A percentile compares a stretch with the other conserved stretches of the same genome.
Evolutionary conservation across 1,139 yeast species (phyloP).

Genomic region (Candida labiduridarum): DNA sequence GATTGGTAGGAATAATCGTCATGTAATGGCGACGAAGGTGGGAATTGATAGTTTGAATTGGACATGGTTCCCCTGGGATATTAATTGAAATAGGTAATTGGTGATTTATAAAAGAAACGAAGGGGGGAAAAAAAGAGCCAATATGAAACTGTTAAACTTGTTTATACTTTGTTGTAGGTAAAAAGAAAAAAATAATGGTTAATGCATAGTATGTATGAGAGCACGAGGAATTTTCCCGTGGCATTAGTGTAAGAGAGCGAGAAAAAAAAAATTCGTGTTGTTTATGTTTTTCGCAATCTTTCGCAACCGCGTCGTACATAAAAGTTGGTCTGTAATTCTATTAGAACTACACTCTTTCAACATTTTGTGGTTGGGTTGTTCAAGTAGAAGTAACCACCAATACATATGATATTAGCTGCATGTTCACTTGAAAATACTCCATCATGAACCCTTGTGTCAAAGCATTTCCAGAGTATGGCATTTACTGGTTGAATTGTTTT

Average conservation of each 20-base stretch:
- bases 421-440: too few relatives aligned
- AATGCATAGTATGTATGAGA: background rate
- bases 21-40: slow-evolving; percentile 66
- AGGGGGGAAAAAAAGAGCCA: background rate
- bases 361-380: too few relatives aligned
- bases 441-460: too few relatives aligned
- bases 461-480: too few relatives aligned
- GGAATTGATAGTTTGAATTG: slow-evolving; percentile 35
- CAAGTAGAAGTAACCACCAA: too few relatives aligned
- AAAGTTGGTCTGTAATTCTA: too few relatives aligned
- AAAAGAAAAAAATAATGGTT: background rate
- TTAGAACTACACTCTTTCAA: too few relatives aligned
- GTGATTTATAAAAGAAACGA: background rate
- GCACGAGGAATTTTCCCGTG: background rate
- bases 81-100: background rate
- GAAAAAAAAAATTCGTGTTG: slow-evolving; percentile 2
- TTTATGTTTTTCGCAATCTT: slow-evolving; percentile 1
- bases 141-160: background rate
- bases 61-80: slow-evolving; percentile 8
- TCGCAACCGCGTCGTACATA: slow-evolving; percentile 1
- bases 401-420: too few relatives aligned
- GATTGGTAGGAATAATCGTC: slow-evolving; percentile 19
- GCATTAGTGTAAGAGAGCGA: background rate
- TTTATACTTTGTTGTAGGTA: background rate
- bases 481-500: background rate